Evolutionary conservation across 148 eudicot species (phyloP), one percentile per base, ranked within the genome.

Genomic region (Rheum nobile): DNA sequence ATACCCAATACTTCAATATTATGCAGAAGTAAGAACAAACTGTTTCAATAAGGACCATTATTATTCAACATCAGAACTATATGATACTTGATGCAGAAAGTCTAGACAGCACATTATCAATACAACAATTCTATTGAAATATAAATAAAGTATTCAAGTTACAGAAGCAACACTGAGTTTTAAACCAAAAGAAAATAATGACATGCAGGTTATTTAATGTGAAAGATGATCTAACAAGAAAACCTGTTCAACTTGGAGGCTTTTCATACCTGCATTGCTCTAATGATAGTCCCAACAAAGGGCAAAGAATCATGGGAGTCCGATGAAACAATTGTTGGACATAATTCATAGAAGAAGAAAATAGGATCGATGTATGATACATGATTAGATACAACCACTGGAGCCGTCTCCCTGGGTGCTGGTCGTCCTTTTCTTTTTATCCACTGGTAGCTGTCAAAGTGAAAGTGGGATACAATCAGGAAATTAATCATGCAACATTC

Each of bases 291-390:
- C 75, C 98, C 98, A 69, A 95, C 97, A 73, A 87, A 81, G 34
- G 98, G 98, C 83, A 88, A 78, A 74, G 97, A 87, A 83, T 91
- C 97, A 85, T 95, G 98, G 74, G 98, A 91, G 63, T 95, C 97
- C 4, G 97, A 84, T 0, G 98, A 81, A 74, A 95, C 97, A 67
- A 91, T 91, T 41, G 97, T 91, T 6, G 98, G 98, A 83, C 84
- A 91, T 72, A 91, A 79, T 82, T 95, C 97, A 74, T 91, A 95
- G 88, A 95, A 95, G 79, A 78, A 91, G 90, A 95, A 91, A 38
- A 95, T 95, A 41, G 97, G 98, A 17, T 95, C 98, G 52, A 90
- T 86, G 78, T 89, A 95, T 77, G 98, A 95, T 79, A 91, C 90
- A 86, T 95, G 98, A 79, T 95, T 95, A 77, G 96, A 91, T 70